Evolutionary conservation across 1,139 yeast genomes (phyloP).

Genomic region (Nadsonia starkeyi-henricii): DNA sequence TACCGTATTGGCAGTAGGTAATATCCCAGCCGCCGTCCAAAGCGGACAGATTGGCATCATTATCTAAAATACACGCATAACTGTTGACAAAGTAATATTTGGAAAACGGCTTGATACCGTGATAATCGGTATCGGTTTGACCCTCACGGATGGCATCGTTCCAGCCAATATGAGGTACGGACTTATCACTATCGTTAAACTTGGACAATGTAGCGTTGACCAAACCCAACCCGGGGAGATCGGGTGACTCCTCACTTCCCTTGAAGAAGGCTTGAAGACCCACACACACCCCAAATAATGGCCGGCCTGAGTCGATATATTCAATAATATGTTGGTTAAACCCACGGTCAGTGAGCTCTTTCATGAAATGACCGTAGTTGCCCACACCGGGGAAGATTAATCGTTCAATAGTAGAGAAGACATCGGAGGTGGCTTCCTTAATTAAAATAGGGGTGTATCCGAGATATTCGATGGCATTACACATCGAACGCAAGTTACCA

Average conservation of each 20-base stretch:
- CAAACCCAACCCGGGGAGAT: conserved; percentile 41
- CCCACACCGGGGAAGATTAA: conserved; percentile 82
- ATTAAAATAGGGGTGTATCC: conserved; percentile 41
- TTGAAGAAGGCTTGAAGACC: conserved; percentile 76
- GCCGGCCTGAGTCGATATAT: conserved; percentile 60
- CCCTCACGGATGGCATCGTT: conserved; percentile 31
- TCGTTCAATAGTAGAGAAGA: conserved; percentile 19
- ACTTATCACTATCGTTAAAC: conserved; percentile 50
- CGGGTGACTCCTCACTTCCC: conserved; percentile 63
- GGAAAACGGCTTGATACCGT: conserved; percentile 46
- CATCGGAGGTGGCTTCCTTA: conserved; percentile 19
- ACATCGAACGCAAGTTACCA: conserved; percentile 80
- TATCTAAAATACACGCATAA: conserved; percentile 55
- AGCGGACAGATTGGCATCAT: conserved; percentile 10
- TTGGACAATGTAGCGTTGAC: conserved; percentile 40
- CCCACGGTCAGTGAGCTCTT: conserved; percentile 45
- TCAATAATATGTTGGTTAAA: conserved; percentile 50
- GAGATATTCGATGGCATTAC: conserved; percentile 66
- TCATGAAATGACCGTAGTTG: conserved; percentile 85
- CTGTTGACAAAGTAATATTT: conserved; percentile 94
- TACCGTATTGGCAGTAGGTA: conserved; percentile 61
- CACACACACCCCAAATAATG: conserved; percentile 93
- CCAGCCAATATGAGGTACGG: conserved; percentile 98
- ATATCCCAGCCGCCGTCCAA: conserved; percentile 55
- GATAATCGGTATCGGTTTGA: conserved; percentile 17